Percentiles rank a stretch among this genome's conserved stretches.
phyloP scores from a whole-genome alignment of 441 rosid genomes.

The Euphorbia schlechtendalii region DNA sequence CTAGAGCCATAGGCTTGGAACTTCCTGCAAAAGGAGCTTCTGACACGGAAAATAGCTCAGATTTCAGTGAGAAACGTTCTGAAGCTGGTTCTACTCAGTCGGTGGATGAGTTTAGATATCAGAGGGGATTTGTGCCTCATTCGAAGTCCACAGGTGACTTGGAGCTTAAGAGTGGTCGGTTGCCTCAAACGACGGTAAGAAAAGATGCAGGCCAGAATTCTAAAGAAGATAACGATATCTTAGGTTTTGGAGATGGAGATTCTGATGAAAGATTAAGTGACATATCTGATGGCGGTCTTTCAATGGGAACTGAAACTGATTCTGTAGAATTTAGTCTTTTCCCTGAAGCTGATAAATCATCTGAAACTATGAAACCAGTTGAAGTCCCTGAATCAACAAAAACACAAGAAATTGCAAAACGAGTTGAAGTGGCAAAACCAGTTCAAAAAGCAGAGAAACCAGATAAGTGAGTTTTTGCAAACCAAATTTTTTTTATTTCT shows the following conservation, averaged over 20 bases:
- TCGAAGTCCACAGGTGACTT: conserved; percentile 31
- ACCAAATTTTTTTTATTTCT: conserved; percentile 1
- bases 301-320: conserved; percentile 94
- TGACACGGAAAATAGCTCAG: conserved; percentile 24
- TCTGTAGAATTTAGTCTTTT: conserved; percentile 74
- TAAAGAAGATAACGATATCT: conserved; percentile 60
- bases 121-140: conserved; percentile 11
- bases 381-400: conserved; percentile 41
- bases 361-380: conserved; percentile 18
- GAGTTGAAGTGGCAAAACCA: conserved; percentile 12
- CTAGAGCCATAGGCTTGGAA: conserved; percentile 19
- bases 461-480: conserved; percentile 42
- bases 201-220: conserved; percentile 27
- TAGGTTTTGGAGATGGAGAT: conserved; percentile 69
- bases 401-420: conserved; percentile 23
- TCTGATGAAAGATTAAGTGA: conserved; percentile 89
- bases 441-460: conserved; percentile 30
- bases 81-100: conserved; percentile 67
- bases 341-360: conserved; percentile 49
- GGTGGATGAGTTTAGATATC: conserved; percentile 26
- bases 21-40: conserved; percentile 17
- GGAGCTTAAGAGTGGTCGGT: conserved; percentile 26
- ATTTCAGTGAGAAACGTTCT: conserved; percentile 34
- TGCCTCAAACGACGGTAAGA: conserved; percentile 31
- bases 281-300: conserved; percentile 83